phyloP scores from a whole-genome alignment of 1,139 yeast species.

The Hyphopichia fennica region DNA sequence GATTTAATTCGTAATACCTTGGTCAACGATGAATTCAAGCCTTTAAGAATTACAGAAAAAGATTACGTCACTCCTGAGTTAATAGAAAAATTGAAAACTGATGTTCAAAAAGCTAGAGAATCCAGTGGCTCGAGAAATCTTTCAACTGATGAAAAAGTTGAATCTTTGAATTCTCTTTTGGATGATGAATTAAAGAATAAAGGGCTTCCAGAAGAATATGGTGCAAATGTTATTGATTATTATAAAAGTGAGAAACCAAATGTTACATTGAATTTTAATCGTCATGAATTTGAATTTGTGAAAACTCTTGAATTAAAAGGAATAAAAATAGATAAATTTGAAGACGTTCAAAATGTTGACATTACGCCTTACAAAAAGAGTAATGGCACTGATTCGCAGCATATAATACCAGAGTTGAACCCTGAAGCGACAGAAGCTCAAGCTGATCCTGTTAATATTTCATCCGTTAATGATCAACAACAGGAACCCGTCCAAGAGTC shows the following conservation, averaged over 20 bases:
- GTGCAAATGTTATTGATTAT: slow-evolving; percentile 14
- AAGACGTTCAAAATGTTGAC: slow-evolving; percentile 27
- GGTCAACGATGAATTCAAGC: slow-evolving; percentile 12
- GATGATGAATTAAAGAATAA: slow-evolving; percentile 6
- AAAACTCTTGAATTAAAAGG: slow-evolving; percentile 6
- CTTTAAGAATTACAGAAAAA: slow-evolving; percentile 22
- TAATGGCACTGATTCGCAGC: too few species aligned
- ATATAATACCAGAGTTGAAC: too few species aligned
- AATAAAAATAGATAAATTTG: slow-evolving; percentile 18
- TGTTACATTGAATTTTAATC: slow-evolving; percentile 13
- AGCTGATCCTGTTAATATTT: neutral
- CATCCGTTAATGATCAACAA: neutral
- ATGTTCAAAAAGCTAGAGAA: neutral
- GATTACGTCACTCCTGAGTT: slow-evolving; percentile 15
- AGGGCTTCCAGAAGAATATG: slow-evolving; percentile 9
- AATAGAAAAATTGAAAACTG: slow-evolving; percentile 12
- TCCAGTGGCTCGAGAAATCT: slow-evolving; percentile 4
- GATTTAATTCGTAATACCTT: slow-evolving; percentile 30
- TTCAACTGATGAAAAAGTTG: slow-evolving; percentile 3
- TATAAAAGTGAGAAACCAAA: slow-evolving; percentile 16
- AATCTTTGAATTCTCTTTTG: slow-evolving; percentile 7
- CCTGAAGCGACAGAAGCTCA: too few species aligned
- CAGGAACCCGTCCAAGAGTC: neutral
- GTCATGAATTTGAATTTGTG: slow-evolving; percentile 9
- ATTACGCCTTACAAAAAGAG: slow-evolving; percentile 17